phyloP scores from a whole-genome alignment of 2,329 filamentous ascomycete genomes.

The Fusarium pininemorale region DNA sequence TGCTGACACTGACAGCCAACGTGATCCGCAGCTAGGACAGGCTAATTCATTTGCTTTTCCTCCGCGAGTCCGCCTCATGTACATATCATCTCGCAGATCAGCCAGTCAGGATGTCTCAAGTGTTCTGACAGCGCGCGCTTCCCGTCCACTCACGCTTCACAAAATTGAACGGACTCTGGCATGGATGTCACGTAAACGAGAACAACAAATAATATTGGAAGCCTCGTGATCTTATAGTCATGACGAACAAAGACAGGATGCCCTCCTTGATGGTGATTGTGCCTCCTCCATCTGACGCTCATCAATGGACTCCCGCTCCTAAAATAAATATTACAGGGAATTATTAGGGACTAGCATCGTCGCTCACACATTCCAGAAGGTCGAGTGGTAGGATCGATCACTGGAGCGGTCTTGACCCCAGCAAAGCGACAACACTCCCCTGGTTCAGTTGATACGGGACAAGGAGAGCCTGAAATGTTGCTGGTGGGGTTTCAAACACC shows the following conservation, averaged over 20 bases:
- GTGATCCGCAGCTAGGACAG: slow-evolving; percentile 23
- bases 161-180: slow-evolving; percentile 1
- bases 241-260: background rate
- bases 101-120: slow-evolving; percentile 30
- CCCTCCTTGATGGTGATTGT: background rate
- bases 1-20: background rate
- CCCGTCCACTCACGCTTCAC: slow-evolving; percentile 1
- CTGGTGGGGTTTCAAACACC: slow-evolving; percentile 16
- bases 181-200: slow-evolving; percentile 2
- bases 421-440: slow-evolving; percentile 7
- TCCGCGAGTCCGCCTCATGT: background rate
- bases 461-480: slow-evolving; percentile 10
- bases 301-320: slow-evolving; percentile 13
- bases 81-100: slow-evolving; percentile 21
- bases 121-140: slow-evolving; percentile 15
- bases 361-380: slow-evolving; percentile 39
- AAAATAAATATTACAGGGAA: slow-evolving; percentile 30
- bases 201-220: background rate
- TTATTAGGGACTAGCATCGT: slow-evolving; percentile 25
- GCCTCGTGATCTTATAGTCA: background rate
- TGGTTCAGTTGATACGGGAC: background rate
- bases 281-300: slow-evolving; percentile 3
- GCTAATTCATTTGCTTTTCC: background rate
- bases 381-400: slow-evolving; percentile 28
- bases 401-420: slow-evolving; percentile 16